Percentiles rank a stretch among this genome's conserved stretches.
phyloP scores from a whole-genome alignment of 176 grass and related monocot species.

The Aegilops umbellulata region DNA sequence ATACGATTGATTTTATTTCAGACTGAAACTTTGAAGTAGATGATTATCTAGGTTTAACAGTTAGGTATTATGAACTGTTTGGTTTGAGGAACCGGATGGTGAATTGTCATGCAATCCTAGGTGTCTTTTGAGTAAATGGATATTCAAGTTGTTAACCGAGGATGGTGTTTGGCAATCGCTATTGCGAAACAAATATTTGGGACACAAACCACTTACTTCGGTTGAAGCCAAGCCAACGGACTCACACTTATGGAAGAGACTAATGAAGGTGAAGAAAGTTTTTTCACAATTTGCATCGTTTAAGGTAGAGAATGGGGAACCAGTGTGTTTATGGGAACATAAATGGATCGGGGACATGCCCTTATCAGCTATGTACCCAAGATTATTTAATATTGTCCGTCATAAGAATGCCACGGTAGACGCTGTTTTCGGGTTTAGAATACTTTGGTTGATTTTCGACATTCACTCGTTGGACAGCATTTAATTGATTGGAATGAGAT shows the following conservation, averaged over 20 bases:
- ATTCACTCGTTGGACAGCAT: background rate
- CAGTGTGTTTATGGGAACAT: background rate
- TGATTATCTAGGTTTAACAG: background rate
- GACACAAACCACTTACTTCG: background rate
- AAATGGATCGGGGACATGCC: background rate
- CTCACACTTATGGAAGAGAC: background rate
- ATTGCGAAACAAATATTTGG: background rate
- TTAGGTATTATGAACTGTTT: background rate
- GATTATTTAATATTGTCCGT: background rate
- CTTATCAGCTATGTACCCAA: background rate
- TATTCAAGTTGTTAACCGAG: background rate
- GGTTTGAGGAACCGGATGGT: background rate
- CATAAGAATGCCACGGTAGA: background rate
- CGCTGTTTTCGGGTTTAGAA: background rate
- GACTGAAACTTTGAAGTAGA: background rate
- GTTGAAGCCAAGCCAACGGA: background rate
- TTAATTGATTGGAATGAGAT: background rate
- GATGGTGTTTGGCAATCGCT: background rate
- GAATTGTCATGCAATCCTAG: background rate
- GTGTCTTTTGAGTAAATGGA: background rate
- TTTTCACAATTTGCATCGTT: background rate
- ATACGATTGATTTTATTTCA: conserved; percentile 9
- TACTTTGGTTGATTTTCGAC: background rate
- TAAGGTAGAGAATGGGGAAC: background rate
- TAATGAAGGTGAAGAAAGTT: background rate